Conservation (phyloP, 129 eudicot species). For the Smallanthus sonchifolius region DNA sequence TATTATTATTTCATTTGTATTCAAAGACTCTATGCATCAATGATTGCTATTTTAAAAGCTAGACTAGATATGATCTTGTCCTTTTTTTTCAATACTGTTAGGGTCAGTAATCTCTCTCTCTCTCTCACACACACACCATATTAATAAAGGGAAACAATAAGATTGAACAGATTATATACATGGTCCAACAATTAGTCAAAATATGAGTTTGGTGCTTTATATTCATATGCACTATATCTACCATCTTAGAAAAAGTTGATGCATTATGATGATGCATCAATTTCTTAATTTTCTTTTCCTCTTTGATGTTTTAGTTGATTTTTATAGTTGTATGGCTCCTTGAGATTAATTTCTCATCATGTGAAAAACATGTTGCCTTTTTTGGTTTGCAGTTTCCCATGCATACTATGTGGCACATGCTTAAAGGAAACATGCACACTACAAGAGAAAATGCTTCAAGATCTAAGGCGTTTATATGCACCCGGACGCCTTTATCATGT, state of each 20-base stretch:
- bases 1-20: constrained; percentile 1
- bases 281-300: background rate
- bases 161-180: background rate
- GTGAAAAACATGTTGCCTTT: background rate
- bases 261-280: background rate
- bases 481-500: constrained; percentile 99
- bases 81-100: background rate
- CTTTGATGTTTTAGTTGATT: background rate
- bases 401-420: constrained; percentile 85
- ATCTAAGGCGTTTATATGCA: constrained; percentile 95
- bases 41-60: background rate
- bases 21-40: background rate
- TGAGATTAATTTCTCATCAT: background rate
- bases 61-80: background rate
- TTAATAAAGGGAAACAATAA: background rate
- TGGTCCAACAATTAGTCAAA: background rate
- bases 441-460: constrained; percentile 79
- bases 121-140: background rate
- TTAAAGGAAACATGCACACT: constrained; percentile 86
- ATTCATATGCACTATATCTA: background rate
- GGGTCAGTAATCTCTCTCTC: background rate
- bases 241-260: background rate
- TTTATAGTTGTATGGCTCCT: background rate
- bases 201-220: background rate
- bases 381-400: constrained; percentile 68